Conservation (phyloP, 2,329 filamentous ascomycete species). For the Plenodomus lindquistii region DNA sequence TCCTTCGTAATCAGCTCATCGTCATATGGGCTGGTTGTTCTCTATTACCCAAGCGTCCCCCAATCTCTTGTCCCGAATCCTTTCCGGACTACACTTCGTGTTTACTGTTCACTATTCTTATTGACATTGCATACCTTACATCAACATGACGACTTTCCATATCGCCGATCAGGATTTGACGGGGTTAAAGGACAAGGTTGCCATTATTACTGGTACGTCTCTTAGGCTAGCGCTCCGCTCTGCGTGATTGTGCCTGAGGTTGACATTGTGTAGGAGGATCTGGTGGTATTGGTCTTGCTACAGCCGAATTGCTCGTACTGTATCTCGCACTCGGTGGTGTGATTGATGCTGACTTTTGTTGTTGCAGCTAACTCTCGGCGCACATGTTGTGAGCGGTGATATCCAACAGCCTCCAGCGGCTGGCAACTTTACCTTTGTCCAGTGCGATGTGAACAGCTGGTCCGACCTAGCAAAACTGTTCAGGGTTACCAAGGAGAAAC, state of each 20-base stretch:
- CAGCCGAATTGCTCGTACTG: conserved; percentile 56
- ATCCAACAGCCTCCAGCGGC: conserved; percentile 45
- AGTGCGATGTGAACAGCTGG: conserved; percentile 56
- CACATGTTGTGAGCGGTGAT: conserved; percentile 60
- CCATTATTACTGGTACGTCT: conserved; percentile 21
- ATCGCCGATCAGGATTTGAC: conserved; percentile 24
- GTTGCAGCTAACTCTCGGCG: conserved; percentile 57
- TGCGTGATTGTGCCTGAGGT: neutral
- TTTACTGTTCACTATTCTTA: neutral
- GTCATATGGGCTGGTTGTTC: neutral
- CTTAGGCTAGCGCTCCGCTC: neutral
- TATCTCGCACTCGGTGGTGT: too few species aligned
- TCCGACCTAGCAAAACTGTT: conserved; percentile 56
- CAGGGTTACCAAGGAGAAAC: conserved; percentile 51
- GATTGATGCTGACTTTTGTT: too few species aligned
- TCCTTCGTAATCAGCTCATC: neutral
- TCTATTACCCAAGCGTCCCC: neutral
- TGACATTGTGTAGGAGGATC: conserved; percentile 51
- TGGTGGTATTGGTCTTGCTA: conserved; percentile 63
- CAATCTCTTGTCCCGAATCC: neutral
- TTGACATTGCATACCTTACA: neutral
- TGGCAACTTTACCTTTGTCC: conserved; percentile 28
- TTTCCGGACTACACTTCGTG: neutral
- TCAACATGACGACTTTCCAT: conserved; percentile 24
- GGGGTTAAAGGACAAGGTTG: conserved; percentile 24